phyloP scores from a whole-genome alignment of 164 flowering plant species.

The Saururus chinensis region DNA sequence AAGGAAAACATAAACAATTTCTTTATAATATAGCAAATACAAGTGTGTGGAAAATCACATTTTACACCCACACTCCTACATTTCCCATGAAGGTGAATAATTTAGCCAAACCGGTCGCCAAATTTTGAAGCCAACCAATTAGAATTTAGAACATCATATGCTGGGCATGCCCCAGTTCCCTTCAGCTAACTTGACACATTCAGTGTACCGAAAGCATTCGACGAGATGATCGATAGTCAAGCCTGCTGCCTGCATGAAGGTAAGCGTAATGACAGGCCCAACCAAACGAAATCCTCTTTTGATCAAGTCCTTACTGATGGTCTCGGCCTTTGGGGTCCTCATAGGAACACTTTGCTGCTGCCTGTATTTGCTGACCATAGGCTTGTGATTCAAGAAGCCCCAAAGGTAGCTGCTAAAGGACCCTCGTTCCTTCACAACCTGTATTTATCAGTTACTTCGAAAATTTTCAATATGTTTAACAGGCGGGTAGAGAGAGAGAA shows the following conservation, averaged over 20 bases:
- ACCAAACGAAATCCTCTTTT: slow-evolving; percentile 69
- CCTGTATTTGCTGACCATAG: slow-evolving; percentile 51
- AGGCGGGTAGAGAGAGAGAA: no score
- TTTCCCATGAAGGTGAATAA: no score
- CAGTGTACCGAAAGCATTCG: slow-evolving; percentile 60
- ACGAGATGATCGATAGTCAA: slow-evolving; percentile 80
- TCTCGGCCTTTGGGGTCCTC: slow-evolving; percentile 72
- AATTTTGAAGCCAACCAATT: no score
- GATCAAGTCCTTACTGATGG: slow-evolving; percentile 62
- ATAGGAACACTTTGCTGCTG: slow-evolving; percentile 67
- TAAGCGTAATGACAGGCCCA: slow-evolving; percentile 73
- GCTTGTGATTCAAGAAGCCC: slow-evolving; percentile 61
- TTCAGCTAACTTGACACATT: slow-evolving; percentile 55
- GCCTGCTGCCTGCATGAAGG: slow-evolving; percentile 93
- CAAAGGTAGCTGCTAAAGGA: slow-evolving; percentile 77
- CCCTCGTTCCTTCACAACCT: slow-evolving; percentile 65
- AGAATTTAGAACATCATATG: no score
- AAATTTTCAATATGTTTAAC: no score
- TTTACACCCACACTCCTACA: no score
- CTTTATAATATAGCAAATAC: no score
- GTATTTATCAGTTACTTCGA: background rate
- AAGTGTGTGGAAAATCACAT: no score
- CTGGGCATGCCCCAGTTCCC: slow-evolving; percentile 25
- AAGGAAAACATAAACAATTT: no score
- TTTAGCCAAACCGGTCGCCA: no score